Evolutionary conservation across 257 asterid genomes (phyloP).

Genomic region (Solanum bukasovii): DNA sequence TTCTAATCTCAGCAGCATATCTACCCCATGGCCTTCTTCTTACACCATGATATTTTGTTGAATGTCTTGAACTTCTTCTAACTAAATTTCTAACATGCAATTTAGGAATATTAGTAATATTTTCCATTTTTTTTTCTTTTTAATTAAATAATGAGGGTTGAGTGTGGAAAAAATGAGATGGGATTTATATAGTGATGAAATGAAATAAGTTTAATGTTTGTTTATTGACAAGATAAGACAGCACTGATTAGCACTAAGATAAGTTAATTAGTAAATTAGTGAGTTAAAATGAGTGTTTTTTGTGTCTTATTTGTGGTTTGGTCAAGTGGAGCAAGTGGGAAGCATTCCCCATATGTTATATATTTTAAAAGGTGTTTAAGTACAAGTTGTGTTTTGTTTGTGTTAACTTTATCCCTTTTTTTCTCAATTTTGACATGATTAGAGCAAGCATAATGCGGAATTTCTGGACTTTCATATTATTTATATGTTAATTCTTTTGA

Average conservation of each 20-base stretch:
- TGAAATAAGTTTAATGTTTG: neutral
- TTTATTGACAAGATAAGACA: neutral
- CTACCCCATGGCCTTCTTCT: slow-evolving; percentile 28
- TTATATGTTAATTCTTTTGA: neutral
- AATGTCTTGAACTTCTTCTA: slow-evolving; percentile 21
- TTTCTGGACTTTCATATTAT: slow-evolving; percentile 1
- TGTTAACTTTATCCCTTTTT: slow-evolving; percentile 9
- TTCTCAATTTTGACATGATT: slow-evolving; percentile 10
- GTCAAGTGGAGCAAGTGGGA: slow-evolving; percentile 23
- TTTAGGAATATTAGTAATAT: neutral
- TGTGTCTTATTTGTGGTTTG: neutral
- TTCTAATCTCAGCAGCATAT: slow-evolving; percentile 24
- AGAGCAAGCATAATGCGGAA: slow-evolving; percentile 14
- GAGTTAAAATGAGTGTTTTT: neutral
- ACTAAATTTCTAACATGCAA: slow-evolving; percentile 6
- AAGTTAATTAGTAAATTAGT: neutral
- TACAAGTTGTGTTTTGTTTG: slow-evolving; percentile 5
- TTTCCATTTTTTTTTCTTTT: slow-evolving; percentile 1
- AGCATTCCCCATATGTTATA: neutral
- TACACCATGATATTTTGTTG: slow-evolving; percentile 23
- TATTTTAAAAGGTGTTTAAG: neutral
- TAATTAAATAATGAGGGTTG: neutral
- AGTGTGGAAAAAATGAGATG: neutral
- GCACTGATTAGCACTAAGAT: neutral
- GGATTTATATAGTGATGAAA: slow-evolving; percentile 7